Base-by-base conservation (phyloP, 805 yeast genomes). In the Candida corydali region DNA sequence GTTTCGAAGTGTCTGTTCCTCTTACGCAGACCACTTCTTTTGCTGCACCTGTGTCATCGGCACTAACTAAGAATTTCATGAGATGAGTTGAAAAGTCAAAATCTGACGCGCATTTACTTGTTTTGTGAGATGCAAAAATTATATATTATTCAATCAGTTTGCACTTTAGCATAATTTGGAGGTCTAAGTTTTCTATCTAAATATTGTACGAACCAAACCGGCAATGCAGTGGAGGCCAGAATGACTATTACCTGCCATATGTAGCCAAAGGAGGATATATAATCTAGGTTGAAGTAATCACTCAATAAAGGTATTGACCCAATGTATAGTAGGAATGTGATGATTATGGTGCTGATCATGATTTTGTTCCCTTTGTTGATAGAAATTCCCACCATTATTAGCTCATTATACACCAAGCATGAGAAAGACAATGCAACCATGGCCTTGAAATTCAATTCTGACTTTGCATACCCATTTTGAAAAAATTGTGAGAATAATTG, bases 101-200 rank as follows among this genome's bases (percentile, higher is more conserved):
- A 5, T 18, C 26, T 26, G 63, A 70, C 49, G 60, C 76, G 23
- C 81, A 81, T 0, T 59, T 76, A 14, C 17, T 20, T 20, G 23
- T 11, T 25, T 25, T 6, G 10, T 25, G 27, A 11, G 10, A 25
- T 11, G 15, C n/a, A 25, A 25, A 25, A 11, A 25, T 25, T 6
- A 11, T 12, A 20, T 7, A 20, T 20, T 8, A 28, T 28, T 16
- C 45, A 80, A 38, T 75, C 81, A 42, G 85, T 93, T 57, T 89
- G 98, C 28, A 93, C 98, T 59, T 93, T 93, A 7, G 97, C 97
- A 58, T 93, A 93, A 53, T 86, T 87, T 22, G 98, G 98, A 3
- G 98, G 98, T 47, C 88, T 77, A 39, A 93, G 59, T 43, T 69
- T 78, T 44, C 95, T 73, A 52, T 82, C 79, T 12, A 91, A 64